phyloP scores from a whole-genome alignment of 2,329 filamentous ascomycete genomes.

The Aspergillus nomiae region DNA sequence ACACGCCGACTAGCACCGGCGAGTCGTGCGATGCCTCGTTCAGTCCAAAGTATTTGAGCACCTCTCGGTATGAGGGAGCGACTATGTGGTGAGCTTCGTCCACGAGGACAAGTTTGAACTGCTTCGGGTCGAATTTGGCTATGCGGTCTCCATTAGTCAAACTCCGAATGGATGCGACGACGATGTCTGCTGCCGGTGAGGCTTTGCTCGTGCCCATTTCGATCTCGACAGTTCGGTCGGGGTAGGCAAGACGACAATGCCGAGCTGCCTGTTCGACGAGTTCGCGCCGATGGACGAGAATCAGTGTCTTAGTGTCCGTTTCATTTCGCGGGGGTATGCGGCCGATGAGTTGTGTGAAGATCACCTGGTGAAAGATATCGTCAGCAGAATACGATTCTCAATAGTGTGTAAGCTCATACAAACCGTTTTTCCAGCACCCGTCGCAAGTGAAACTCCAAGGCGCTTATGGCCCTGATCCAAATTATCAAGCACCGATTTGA shows the following conservation, averaged over 20 bases:
- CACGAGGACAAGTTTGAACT: conserved; percentile 88
- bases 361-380: conserved; percentile 60
- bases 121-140: conserved; percentile 74
- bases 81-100: conserved; percentile 98
- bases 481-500: conserved; percentile 74
- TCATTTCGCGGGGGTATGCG: conserved; percentile 63
- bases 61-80: conserved; percentile 73
- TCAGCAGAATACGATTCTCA: background rate
- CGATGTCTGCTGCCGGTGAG: conserved; percentile 83
- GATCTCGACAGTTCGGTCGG: conserved; percentile 77
- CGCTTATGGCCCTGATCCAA: conserved; percentile 73
- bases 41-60: conserved; percentile 78
- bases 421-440: conserved; percentile 86
- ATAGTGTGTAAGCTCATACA: conserved; percentile 23
- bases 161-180: conserved; percentile 85
- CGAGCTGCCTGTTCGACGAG: conserved; percentile 90
- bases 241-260: conserved; percentile 81
- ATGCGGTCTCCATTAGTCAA: conserved; percentile 76
- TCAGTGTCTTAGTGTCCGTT: conserved; percentile 74
- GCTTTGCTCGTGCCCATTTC: conserved; percentile 84
- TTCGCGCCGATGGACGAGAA: conserved; percentile 88
- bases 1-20: conserved; percentile 82
- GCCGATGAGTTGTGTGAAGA: conserved; percentile 93
- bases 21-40: conserved; percentile 51
- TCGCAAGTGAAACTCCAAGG: conserved; percentile 82